Percentiles rank a stretch among this genome's conserved stretches.
Conservation (phyloP, 371 early-diverging fungal genomes). For the Basidiobolus heterosporus region DNA sequence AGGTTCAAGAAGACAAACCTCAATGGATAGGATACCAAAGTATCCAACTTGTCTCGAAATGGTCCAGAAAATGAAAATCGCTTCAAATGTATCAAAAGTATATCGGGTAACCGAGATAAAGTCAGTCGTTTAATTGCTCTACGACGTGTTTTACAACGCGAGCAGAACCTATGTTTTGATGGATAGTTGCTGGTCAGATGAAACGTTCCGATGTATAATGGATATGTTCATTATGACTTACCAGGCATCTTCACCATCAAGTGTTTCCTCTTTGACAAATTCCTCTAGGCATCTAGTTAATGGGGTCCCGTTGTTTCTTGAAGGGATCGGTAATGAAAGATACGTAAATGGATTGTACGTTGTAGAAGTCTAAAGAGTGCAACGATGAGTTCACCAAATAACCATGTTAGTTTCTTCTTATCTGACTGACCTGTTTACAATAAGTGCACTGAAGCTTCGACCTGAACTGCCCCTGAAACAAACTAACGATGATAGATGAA, state of each 20-base stretch:
- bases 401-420: too few species aligned
- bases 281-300: constrained; percentile 69
- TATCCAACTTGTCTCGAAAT: constrained; percentile 82
- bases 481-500: constrained; percentile 70
- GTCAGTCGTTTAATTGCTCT: constrained; percentile 58
- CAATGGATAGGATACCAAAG: constrained; percentile 68
- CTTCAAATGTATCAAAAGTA: constrained; percentile 81
- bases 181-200: too few species aligned
- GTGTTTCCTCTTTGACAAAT: constrained; percentile 65
- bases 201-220: too few species aligned
- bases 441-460: constrained; percentile 62
- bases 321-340: constrained; percentile 81
- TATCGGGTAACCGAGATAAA: constrained; percentile 66
- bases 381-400: too few species aligned
- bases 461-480: constrained; percentile 78
- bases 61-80: constrained; percentile 85
- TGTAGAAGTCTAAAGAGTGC: constrained; percentile 49
- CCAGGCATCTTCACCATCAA: constrained; percentile 85
- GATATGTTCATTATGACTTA: too few species aligned
- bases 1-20: constrained; percentile 4
- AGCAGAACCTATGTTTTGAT: constrained; percentile 26
- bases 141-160: constrained; percentile 62
- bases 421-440: constrained; percentile 33
- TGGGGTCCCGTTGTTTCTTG: constrained; percentile 11
- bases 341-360: constrained; percentile 86